Base-by-base conservation (phyloP, 139 green algal species). In the Tetraselmis striata region DNA sequence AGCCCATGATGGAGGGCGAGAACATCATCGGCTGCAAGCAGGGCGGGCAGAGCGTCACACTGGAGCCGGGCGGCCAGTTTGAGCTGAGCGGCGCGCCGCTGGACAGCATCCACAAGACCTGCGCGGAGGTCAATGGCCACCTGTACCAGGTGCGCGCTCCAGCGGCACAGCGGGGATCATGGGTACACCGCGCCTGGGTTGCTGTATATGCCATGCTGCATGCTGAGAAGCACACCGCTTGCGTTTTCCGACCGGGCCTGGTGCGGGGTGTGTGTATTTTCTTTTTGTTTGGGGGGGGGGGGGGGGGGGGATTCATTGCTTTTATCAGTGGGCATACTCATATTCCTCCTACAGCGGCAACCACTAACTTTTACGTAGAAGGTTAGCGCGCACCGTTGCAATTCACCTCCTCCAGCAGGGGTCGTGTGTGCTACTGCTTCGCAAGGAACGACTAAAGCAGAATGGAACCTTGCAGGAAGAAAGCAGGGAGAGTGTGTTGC, bases 1-100 rank as follows among this genome's bases (percentile, higher is more conserved):
- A 93, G 78, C 92, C 90, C 1, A 96, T 99, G 18, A 93, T 95
- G 29, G 97, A 99, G 86, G 86, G 76, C 11, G 91, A 83, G 2
- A 89, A 93, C 2, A 97, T 97, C 83, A 99, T 99, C 80, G 97
- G 94, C 1, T 87, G 92, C n/a, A 88, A 87, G 79, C 81, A 92
- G 67, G 90, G 95, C 79, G 92, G 92, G 2, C 94, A 98, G 89
- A 97, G 87, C 84, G 93, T 99, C 26, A 98, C 96, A 2, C 85
- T 99, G 30, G 97, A 99, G 88, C 97, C 97, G 0, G 97, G 97
- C 27, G 97, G 97, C 32, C 96, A 99, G 87, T 98, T 99, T 87
- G 97, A 99, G 90, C 92, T 99, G 30, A 95, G 88, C 67, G 96
- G 96, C 11, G 96, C 95, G 1, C 96, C 94, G 0, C 81, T 99